A percentile compares a stretch with the other conserved stretches of the same genome.
These are phyloP conservation scores for Neolentinus lepideus DNA, from an alignment of 1,284 basidiomycete genomes.

Conservation along the genomic window DNA sequence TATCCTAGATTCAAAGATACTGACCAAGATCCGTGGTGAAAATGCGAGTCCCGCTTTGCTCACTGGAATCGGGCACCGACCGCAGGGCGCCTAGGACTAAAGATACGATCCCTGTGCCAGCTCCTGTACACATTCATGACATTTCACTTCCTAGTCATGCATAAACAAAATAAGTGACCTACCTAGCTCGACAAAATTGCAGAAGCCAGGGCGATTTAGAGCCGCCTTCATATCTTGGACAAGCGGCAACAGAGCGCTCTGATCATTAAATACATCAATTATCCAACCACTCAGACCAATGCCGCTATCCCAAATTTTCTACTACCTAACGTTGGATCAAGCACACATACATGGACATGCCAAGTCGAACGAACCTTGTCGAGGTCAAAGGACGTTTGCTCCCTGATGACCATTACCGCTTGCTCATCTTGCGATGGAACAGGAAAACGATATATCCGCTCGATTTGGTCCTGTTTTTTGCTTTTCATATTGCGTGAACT, in stretches of 20 bases:
- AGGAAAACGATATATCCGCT: slow-evolving; percentile 42
- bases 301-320: slow-evolving; percentile 95
- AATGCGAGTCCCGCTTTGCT: slow-evolving; percentile 31
- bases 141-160: neutral
- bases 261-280: slow-evolving; percentile 22
- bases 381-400: slow-evolving; percentile 82
- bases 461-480: slow-evolving; percentile 67
- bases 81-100: slow-evolving; percentile 54
- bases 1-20: slow-evolving; percentile 16
- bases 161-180: slow-evolving; percentile 12
- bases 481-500: slow-evolving; percentile 15
- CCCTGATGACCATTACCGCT: slow-evolving; percentile 44
- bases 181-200: slow-evolving; percentile 65
- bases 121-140: slow-evolving; percentile 36
- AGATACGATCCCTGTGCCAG: slow-evolving; percentile 78
- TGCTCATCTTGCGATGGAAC: slow-evolving; percentile 11
- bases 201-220: slow-evolving; percentile 30
- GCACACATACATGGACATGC: neutral
- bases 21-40: slow-evolving; percentile 71
- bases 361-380: slow-evolving; percentile 59
- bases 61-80: slow-evolving; percentile 19
- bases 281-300: slow-evolving; percentile 77
- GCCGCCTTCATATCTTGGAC: slow-evolving; percentile 20
- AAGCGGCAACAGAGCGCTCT: neutral
- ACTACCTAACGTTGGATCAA: slow-evolving; percentile 6